These are phyloP conservation scores for Candolleomyces aberdarensis DNA, from an alignment of 768 basidiomycete genomes.

Conservation along the genomic window DNA sequence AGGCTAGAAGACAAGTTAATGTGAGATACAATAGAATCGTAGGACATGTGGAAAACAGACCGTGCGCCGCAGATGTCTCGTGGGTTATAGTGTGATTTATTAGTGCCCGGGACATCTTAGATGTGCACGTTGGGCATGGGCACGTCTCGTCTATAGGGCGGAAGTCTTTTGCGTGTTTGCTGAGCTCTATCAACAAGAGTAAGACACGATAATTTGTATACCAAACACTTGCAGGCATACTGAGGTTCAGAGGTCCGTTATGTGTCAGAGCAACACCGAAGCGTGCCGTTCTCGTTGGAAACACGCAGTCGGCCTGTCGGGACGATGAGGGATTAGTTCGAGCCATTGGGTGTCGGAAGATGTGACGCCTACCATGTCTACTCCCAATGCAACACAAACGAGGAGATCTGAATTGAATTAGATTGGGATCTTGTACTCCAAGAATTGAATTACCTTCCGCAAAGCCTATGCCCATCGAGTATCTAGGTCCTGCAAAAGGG, in stretches of 20 bases:
- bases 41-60: conserved; percentile 34
- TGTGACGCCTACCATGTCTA: conserved; percentile 73
- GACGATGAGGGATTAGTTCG: too few species aligned
- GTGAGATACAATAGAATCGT: not conserved
- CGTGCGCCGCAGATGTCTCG: conserved; percentile 85
- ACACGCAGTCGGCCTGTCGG: conserved; percentile 80
- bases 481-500: conserved; percentile 64
- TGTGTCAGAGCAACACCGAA: conserved; percentile 89
- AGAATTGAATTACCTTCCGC: conserved; percentile 63
- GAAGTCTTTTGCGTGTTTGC: conserved; percentile 69
- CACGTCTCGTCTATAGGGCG: conserved; percentile 71
- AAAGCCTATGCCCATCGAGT: conserved; percentile 92
- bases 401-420: conserved; percentile 58
- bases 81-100: conserved; percentile 74
- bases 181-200: conserved; percentile 47
- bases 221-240: conserved; percentile 34
- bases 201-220: not conserved
- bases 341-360: not conserved
- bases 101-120: conserved; percentile 65
- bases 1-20: conserved; percentile 40
- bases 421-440: not conserved
- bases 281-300: conserved; percentile 87
- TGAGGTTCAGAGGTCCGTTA: conserved; percentile 78
- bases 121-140: conserved; percentile 82
- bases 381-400: conserved; percentile 87